These are phyloP conservation scores for Ogataea saltuana DNA, from an alignment of 805 yeast species.

Conservation along the genomic window DNA sequence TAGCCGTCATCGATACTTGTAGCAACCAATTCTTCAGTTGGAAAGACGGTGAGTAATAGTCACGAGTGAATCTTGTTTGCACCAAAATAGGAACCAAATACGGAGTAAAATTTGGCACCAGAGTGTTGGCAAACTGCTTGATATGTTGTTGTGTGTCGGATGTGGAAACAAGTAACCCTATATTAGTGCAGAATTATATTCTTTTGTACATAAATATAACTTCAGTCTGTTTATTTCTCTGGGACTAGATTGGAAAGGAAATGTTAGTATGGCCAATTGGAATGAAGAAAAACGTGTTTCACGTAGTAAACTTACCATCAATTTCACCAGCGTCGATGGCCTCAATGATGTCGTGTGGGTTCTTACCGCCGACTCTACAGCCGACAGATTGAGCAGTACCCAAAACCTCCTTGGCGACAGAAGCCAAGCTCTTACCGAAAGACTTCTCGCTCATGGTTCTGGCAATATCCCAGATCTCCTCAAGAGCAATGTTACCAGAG, in stretches of 20 bases:
- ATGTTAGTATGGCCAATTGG: slow-evolving; percentile 18
- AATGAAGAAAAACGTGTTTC: no score
- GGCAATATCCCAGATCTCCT: slow-evolving; percentile 95
- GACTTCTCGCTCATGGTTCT: slow-evolving; percentile 97
- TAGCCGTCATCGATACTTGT: slow-evolving; percentile 1
- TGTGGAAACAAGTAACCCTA: slow-evolving; percentile 20
- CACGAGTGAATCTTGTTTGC: slow-evolving; percentile 74
- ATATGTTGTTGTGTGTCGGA: not conserved
- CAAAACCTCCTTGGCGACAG: slow-evolving; percentile 97
- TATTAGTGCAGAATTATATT: slow-evolving; percentile 29
- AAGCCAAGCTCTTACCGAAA: slow-evolving; percentile 95
- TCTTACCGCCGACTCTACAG: slow-evolving; percentile 98
- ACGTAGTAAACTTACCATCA: slow-evolving; percentile 64
- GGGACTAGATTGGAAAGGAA: slow-evolving; percentile 49
- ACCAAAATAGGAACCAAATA: slow-evolving; percentile 85
- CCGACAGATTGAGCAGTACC: slow-evolving; percentile 99
- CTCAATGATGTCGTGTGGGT: slow-evolving; percentile 98
- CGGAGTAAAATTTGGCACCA: slow-evolving; percentile 65
- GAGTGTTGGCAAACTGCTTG: slow-evolving; percentile 84
- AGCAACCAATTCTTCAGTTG: slow-evolving; percentile 10
- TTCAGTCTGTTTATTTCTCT: slow-evolving; percentile 57
- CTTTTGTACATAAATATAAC: slow-evolving; percentile 32
- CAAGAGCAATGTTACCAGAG: slow-evolving; percentile 97
- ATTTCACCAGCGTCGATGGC: slow-evolving; percentile 98
- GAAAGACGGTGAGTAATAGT: slow-evolving; percentile 70